These are phyloP conservation scores for Camptophora hylomeconis DNA, from an alignment of 2,329 filamentous ascomycete genomes.

Conservation along the genomic window DNA sequence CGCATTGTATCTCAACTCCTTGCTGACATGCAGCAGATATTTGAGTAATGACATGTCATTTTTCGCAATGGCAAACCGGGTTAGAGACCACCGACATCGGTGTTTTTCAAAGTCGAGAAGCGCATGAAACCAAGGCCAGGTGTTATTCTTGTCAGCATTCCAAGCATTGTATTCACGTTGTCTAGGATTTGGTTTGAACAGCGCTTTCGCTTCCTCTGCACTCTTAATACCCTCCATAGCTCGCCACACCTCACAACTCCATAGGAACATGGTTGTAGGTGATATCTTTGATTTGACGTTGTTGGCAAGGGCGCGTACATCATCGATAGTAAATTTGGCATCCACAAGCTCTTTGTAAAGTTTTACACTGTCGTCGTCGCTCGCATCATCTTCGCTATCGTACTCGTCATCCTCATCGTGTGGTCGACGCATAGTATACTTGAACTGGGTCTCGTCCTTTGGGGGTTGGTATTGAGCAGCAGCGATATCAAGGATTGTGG, in stretches of 20 bases:
- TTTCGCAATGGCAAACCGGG: slow-evolving; percentile 36
- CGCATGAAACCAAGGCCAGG: slow-evolving; percentile 13
- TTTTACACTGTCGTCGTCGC: slow-evolving; percentile 23
- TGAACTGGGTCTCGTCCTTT: slow-evolving; percentile 29
- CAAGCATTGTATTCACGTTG: slow-evolving; percentile 1
- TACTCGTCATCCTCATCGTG: slow-evolving; percentile 20
- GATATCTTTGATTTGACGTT: slow-evolving; percentile 52
- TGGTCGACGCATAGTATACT: slow-evolving; percentile 25
- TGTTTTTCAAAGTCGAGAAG: slow-evolving; percentile 3
- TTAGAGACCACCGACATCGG: slow-evolving; percentile 10
- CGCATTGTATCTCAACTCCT: slow-evolving; percentile 29
- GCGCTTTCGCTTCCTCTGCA: slow-evolving; percentile 4
- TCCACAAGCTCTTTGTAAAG: slow-evolving; percentile 43
- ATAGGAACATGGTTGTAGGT: slow-evolving; percentile 41
- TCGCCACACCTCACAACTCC: slow-evolving; percentile 24
- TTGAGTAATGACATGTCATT: slow-evolving; percentile 44
- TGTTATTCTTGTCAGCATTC: slow-evolving; percentile 4
- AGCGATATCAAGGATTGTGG: slow-evolving; percentile 55
- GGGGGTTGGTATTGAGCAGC: slow-evolving; percentile 54
- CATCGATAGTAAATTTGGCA: slow-evolving; percentile 60
- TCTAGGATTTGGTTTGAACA: slow-evolving; percentile 4
- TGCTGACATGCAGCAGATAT: slow-evolving; percentile 43
- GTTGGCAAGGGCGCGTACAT: slow-evolving; percentile 56
- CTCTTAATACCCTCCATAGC: slow-evolving; percentile 19
- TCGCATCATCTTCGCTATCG: slow-evolving; percentile 20